Conservation (phyloP, 2,329 filamentous ascomycete species). For the Colletotrichum plurivorum region DNA sequence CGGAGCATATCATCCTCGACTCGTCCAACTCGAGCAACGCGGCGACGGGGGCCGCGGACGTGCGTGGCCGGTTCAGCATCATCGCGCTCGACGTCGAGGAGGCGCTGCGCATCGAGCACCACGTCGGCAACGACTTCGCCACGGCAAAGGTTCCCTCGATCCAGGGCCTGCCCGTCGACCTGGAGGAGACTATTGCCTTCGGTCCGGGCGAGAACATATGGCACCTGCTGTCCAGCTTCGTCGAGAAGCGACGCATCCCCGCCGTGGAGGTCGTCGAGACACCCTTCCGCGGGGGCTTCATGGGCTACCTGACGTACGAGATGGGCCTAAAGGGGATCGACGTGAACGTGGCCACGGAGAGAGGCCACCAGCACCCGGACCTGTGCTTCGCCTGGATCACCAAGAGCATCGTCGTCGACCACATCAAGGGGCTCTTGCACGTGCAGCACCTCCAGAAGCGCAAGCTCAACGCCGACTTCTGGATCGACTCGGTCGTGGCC, state of each 20-base stretch:
- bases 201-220: slow-evolving; percentile 57
- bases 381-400: slow-evolving; percentile 83
- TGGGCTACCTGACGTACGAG: slow-evolving; percentile 90
- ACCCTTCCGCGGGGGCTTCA: slow-evolving; percentile 86
- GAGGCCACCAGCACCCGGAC: slow-evolving; percentile 70
- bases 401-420: slow-evolving; percentile 83
- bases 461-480: slow-evolving; percentile 43
- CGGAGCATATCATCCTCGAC: slow-evolving; percentile 70
- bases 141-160: slow-evolving; percentile 46
- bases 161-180: slow-evolving; percentile 37
- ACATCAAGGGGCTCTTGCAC: slow-evolving; percentile 71
- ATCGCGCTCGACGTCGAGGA: slow-evolving; percentile 75
- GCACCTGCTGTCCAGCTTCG: slow-evolving; percentile 65
- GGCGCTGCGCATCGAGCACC: slow-evolving; percentile 71
- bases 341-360: slow-evolving; percentile 53
- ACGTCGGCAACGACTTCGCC: slow-evolving; percentile 60
- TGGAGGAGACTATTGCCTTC: slow-evolving; percentile 48
- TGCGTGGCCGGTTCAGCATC: slow-evolving; percentile 78
- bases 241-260: slow-evolving; percentile 47
- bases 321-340: slow-evolving; percentile 77
- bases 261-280: slow-evolving; percentile 41
- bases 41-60: slow-evolving; percentile 56
- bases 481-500: slow-evolving; percentile 49
- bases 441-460: slow-evolving; percentile 74
- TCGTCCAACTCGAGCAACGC: slow-evolving; percentile 68